phyloP scores from a whole-genome alignment of 139 green algal genomes.

The Micromonas pusilla region DNA sequence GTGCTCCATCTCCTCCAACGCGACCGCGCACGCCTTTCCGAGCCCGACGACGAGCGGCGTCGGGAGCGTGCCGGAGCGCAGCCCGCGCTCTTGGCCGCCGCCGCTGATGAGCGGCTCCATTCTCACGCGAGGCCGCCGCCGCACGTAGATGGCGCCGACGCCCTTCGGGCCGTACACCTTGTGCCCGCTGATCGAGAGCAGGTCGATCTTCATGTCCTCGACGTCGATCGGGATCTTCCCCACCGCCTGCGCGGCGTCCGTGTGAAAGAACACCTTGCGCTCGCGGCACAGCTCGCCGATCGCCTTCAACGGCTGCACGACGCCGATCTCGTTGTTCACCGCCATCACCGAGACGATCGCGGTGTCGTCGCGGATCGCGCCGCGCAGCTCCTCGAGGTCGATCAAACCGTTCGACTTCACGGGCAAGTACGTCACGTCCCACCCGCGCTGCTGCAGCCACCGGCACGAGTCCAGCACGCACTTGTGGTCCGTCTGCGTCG shows the following conservation, averaged over 20 bases:
- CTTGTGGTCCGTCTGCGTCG: conserved; percentile 94
- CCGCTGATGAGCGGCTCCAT: conserved; percentile 91
- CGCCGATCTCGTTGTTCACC: conserved; percentile 98
- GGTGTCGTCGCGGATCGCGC: conserved; percentile 77
- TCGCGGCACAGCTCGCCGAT: conserved; percentile 79
- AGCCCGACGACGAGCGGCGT: conserved; percentile 82
- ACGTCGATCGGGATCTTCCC: conserved; percentile 94
- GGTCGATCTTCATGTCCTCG: conserved; percentile 76
- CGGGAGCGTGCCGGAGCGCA: conserved; percentile 80
- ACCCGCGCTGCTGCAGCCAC: conserved; percentile 76
- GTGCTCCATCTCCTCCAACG: conserved; percentile 64
- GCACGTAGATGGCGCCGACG: conserved; percentile 92
- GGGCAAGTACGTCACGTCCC: conserved; percentile 86
- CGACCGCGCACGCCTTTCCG: conserved; percentile 76
- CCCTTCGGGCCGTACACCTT: conserved; percentile 99
- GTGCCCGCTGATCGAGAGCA: conserved; percentile 90
- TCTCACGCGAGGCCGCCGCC: conserved; percentile 82
- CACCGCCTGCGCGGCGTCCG: conserved; percentile 63
- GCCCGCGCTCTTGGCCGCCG: conserved; percentile 89
- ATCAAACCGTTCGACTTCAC: conserved; percentile 81
- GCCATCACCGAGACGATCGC: conserved; percentile 88
- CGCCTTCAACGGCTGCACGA: conserved; percentile 77
- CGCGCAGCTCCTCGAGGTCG: conserved; percentile 67
- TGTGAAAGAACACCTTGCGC: conserved; percentile 91
- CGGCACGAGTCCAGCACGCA: conserved; percentile 94